Conservation (phyloP, 805 yeast species). For the Metschnikowia santaceciliae region DNA sequence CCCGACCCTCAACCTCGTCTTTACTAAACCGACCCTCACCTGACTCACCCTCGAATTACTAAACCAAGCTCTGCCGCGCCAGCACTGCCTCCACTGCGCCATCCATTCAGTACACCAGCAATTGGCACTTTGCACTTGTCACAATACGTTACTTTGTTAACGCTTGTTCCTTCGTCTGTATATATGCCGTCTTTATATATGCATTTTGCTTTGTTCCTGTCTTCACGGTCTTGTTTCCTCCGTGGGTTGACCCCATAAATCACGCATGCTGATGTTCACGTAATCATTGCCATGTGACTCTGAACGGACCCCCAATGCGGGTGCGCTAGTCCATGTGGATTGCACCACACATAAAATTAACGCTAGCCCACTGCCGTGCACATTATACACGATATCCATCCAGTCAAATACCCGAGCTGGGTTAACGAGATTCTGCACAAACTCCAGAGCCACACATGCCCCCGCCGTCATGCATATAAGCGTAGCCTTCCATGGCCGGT, state of each 20-base stretch:
- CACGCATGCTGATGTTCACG: slow-evolving; percentile 21
- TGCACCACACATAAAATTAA: slow-evolving; percentile 14
- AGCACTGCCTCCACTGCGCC: no score
- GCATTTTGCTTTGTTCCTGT: no score
- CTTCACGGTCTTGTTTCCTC: neutral
- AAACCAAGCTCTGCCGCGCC: no score
- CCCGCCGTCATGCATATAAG: slow-evolving; percentile 43
- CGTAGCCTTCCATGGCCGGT: slow-evolving; percentile 22
- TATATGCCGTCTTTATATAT: no score
- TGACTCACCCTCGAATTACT: no score
- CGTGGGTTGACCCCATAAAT: neutral
- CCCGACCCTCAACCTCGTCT: no score
- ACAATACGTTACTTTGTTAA: no score
- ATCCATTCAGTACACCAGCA: no score
- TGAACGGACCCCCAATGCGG: neutral
- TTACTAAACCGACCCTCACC: no score
- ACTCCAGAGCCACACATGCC: slow-evolving; percentile 49
- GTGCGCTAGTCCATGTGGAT: neutral
- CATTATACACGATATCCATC: slow-evolving; percentile 40
- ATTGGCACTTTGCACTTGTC: no score
- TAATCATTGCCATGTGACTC: slow-evolving; percentile 10
- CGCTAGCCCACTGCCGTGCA: slow-evolving; percentile 30
- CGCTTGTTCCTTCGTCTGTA: no score
- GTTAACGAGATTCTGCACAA: slow-evolving; percentile 43
- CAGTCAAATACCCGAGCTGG: slow-evolving; percentile 47